A percentile compares a stretch with the other conserved stretches of the same genome.
Evolutionary conservation across 352 stramenopile genomes (phyloP).

Genomic region (Phytophthora sansomeana): DNA sequence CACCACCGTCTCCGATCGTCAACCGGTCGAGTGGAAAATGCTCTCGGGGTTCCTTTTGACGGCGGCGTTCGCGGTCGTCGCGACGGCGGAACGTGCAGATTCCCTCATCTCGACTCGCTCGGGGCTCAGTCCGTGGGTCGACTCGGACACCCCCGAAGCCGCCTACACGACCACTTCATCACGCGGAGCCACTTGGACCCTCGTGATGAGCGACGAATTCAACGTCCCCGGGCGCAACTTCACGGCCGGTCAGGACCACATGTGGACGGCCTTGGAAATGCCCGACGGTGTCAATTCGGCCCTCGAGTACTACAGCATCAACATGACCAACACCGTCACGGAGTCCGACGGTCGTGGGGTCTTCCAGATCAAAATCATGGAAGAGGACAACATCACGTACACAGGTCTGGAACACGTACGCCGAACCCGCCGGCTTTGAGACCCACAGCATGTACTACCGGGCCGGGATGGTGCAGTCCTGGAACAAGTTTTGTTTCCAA

Average conservation of each 20-base stretch:
- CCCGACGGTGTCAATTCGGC: conserved; percentile 57
- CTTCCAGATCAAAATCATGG: conserved; percentile 46
- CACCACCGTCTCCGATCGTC: conserved; percentile 7
- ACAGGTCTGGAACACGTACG: conserved; percentile 56
- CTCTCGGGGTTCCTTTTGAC: conserved; percentile 6
- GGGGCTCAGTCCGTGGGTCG: conserved; percentile 50
- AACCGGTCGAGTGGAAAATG: conserved; percentile 19
- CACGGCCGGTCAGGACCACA: conserved; percentile 47
- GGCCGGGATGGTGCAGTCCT: conserved; percentile 90
- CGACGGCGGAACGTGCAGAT: conserved; percentile 29
- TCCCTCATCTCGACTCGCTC: conserved; percentile 40
- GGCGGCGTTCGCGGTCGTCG: conserved; percentile 3
- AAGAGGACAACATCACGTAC: conserved; percentile 55
- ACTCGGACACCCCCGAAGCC: conserved; percentile 42
- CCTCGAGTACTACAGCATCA: conserved; percentile 93
- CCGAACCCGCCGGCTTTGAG: conserved; percentile 45
- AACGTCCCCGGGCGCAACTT: conserved; percentile 70
- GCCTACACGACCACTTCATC: conserved; percentile 44
- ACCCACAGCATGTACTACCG: conserved; percentile 52
- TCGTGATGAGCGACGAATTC: conserved; percentile 85
- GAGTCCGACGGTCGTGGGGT: conserved; percentile 44
- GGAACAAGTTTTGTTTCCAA: conserved; percentile 96
- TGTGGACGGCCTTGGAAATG: conserved; percentile 84
- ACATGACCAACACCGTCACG: conserved; percentile 59
- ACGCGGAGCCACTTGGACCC: conserved; percentile 57